These are phyloP conservation scores for Lyophyllum atratum DNA, from an alignment of 768 basidiomycete species.

Conservation along the genomic window DNA sequence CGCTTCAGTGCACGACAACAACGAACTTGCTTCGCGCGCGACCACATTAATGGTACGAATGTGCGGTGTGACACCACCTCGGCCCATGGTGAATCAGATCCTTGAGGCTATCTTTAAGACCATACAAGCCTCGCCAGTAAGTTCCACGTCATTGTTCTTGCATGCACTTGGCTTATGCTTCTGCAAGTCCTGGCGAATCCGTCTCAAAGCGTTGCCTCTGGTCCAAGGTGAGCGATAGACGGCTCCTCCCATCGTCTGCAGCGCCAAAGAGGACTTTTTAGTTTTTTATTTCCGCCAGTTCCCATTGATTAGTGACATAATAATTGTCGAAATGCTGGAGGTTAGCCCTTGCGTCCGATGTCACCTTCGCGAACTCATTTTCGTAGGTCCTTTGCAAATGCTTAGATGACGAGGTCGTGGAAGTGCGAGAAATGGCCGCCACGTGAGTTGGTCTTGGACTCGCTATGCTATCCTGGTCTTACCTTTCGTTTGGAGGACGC, in stretches of 20 bases:
- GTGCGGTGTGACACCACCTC: slow-evolving; percentile 83
- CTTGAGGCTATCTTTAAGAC: slow-evolving; percentile 75
- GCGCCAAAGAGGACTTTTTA: slow-evolving; percentile 22
- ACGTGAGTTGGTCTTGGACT: slow-evolving; percentile 47
- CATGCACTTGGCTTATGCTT: slow-evolving; percentile 5
- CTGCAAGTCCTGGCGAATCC: slow-evolving; percentile 80
- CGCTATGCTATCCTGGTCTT: not conserved
- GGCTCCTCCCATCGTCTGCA: not conserved
- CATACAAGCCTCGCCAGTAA: slow-evolving; percentile 73
- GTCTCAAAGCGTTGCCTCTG: slow-evolving; percentile 83
- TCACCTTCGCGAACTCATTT: not conserved
- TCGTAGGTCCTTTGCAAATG: slow-evolving; percentile 74
- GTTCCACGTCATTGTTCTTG: slow-evolving; percentile 18
- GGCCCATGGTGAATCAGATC: slow-evolving; percentile 65
- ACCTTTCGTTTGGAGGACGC: slow-evolving; percentile 45
- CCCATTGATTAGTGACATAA: slow-evolving; percentile 74
- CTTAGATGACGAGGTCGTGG: slow-evolving; percentile 83
- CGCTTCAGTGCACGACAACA: slow-evolving; percentile 67
- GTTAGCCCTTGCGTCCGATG: slow-evolving; percentile 33
- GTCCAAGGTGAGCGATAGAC: slow-evolving; percentile 58
- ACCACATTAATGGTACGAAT: slow-evolving; percentile 76
- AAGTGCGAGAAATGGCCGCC: slow-evolving; percentile 89
- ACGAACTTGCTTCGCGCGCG: slow-evolving; percentile 66
- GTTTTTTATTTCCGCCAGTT: slow-evolving; percentile 90
- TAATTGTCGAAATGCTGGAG: slow-evolving; percentile 80